Percentiles rank a stretch among this genome's conserved stretches.
Evolutionary conservation across 1,284 basidiomycete species (phyloP).

Genomic region (Ceratobasidium sp.): DNA sequence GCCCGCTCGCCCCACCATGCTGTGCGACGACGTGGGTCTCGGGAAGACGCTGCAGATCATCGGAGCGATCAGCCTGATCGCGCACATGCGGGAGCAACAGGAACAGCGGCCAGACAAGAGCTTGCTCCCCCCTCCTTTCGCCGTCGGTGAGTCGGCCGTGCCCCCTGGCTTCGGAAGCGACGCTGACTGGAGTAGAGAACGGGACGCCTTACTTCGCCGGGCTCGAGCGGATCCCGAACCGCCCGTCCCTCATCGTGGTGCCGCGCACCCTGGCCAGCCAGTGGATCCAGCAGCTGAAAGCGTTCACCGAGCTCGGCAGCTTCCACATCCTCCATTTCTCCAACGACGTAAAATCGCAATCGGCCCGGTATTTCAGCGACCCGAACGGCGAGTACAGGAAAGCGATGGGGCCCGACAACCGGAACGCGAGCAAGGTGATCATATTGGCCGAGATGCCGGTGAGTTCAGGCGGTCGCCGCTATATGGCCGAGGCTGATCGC

Average conservation of each 20-base stretch:
- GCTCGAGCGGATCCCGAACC: background rate
- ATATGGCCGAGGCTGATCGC: background rate
- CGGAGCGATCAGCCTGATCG: conserved; percentile 2
- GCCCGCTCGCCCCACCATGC: background rate
- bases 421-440: conserved; percentile 5
- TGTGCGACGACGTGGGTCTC: conserved; percentile 21
- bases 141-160: background rate
- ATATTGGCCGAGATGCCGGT: conserved; percentile 13
- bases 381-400: background rate
- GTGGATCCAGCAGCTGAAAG: conserved; percentile 7
- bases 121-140: background rate
- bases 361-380: background rate
- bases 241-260: conserved; percentile 4
- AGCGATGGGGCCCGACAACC: background rate
- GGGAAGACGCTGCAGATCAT: conserved; percentile 10
- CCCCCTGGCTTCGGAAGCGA: background rate
- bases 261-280: conserved; percentile 6
- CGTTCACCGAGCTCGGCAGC: conserved; percentile 19
- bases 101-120: background rate
- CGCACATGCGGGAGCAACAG: conserved; percentile 16
- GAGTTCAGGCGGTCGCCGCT: background rate
- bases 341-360: background rate
- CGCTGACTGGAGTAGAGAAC: background rate
- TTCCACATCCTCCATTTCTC: conserved; percentile 3
- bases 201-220: conserved; percentile 22